Percentiles rank a stretch among this genome's conserved stretches.
Evolutionary conservation across 495 filamentous ascomycete genomes (phyloP).

Genomic region (Endocarpon pusillum): DNA sequence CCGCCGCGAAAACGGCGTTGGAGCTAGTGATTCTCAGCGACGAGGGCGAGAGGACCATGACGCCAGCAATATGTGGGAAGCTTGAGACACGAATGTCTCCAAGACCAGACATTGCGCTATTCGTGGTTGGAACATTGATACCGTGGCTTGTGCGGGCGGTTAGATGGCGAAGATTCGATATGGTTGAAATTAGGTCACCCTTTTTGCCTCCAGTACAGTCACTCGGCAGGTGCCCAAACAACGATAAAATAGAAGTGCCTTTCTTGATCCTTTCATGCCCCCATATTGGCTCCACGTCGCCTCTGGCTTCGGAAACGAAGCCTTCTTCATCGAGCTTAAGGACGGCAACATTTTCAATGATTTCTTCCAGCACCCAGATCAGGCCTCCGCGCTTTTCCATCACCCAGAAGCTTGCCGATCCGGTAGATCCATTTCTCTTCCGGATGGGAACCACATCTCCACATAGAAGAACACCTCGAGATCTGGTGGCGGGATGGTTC

Average conservation of each 20-base stretch:
- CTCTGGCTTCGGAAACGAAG: conserved; percentile 44
- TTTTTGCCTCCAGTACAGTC: conserved; percentile 42
- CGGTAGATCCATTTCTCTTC: conserved; percentile 81
- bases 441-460: conserved; percentile 94
- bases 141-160: conserved; percentile 57
- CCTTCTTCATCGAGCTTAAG: conserved; percentile 59
- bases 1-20: conserved; percentile 84
- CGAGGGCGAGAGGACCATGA: conserved; percentile 69
- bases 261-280: conserved; percentile 45
- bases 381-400: conserved; percentile 89
- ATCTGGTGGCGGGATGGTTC: conserved; percentile 51
- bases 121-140: conserved; percentile 60
- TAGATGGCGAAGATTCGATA: conserved; percentile 56
- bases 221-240: conserved; percentile 70
- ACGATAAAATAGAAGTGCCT: conserved; percentile 52
- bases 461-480: conserved; percentile 81
- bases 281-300: conserved; percentile 63
- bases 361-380: conserved; percentile 97
- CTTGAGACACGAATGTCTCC: conserved; percentile 66
- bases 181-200: conserved; percentile 51
- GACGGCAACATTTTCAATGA: conserved; percentile 77
- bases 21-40: conserved; percentile 71
- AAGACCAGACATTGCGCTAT: conserved; percentile 50
- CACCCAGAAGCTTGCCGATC: conserved; percentile 90
- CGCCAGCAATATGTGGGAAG: conserved; percentile 93